Evolutionary conservation across 2,329 filamentous ascomycete genomes (phyloP).

Genomic region (Colletotrichum abscissum): DNA sequence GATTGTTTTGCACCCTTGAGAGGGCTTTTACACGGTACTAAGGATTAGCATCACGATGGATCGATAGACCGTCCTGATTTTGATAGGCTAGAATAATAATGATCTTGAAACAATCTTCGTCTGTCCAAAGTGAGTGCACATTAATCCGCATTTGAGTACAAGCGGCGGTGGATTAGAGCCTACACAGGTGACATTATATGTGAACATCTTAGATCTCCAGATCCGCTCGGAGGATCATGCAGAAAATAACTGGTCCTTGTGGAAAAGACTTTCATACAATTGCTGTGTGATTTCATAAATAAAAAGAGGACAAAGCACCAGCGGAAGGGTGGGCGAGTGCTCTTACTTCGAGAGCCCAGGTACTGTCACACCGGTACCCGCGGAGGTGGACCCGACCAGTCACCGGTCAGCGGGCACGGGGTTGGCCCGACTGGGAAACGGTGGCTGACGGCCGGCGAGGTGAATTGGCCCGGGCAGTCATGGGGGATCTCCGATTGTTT

Average conservation of each 20-base stretch:
- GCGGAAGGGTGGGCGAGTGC: neutral
- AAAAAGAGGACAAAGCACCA: rapidly evolving
- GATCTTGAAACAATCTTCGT: neutral
- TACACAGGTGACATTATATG: too few relatives aligned
- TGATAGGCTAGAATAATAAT: constrained; percentile 22
- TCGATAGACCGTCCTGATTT: neutral
- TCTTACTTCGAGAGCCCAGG: neutral
- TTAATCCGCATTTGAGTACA: rapidly evolving
- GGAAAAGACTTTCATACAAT: too few relatives aligned
- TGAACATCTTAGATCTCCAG: too few relatives aligned
- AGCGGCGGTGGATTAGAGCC: too few relatives aligned
- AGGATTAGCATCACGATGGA: neutral
- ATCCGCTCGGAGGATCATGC: too few relatives aligned
- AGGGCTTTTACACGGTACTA: neutral
- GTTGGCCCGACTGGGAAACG: neutral
- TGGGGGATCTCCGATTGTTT: neutral
- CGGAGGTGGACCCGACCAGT: neutral
- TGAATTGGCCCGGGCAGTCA: neutral
- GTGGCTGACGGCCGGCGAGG: neutral
- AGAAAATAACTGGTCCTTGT: too few relatives aligned
- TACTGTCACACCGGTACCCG: neutral
- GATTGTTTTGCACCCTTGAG: neutral
- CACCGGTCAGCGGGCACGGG: neutral
- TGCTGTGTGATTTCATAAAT: neutral
- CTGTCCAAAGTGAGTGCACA: neutral